Evolutionary conservation across 495 filamentous ascomycete genomes (phyloP).

Genomic region (Pyrenopolyporus hunteri): DNA sequence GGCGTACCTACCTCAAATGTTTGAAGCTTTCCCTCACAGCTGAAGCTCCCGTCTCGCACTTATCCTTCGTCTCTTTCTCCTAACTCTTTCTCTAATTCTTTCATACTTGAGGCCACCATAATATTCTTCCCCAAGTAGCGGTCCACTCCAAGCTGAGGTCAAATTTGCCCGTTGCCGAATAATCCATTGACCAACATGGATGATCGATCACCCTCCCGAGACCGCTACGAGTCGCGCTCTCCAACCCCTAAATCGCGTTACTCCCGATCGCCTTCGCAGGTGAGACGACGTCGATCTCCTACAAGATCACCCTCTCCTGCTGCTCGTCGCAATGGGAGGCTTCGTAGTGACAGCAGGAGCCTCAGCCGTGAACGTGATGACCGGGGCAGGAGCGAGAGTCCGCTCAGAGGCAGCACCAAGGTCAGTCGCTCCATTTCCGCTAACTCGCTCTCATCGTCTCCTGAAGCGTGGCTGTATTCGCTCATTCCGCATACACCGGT

Average conservation of each 20-base stretch:
- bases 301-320: constrained; percentile 35
- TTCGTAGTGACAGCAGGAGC: constrained; percentile 38
- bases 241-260: constrained; percentile 42
- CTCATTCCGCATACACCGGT: too few relatives aligned
- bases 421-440: constrained; percentile 33
- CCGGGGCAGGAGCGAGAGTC: constrained; percentile 46
- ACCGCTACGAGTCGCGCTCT: constrained; percentile 39
- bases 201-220: constrained; percentile 40
- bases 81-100: too few relatives aligned
- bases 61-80: too few relatives aligned
- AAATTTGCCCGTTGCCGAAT: not conserved
- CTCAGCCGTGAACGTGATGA: constrained; percentile 38
- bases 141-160: too few relatives aligned
- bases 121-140: too few relatives aligned
- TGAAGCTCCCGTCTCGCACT: too few relatives aligned
- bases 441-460: not conserved
- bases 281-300: constrained; percentile 41
- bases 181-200: constrained; percentile 29
- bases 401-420: constrained; percentile 45
- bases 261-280: constrained; percentile 43
- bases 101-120: too few relatives aligned
- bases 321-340: constrained; percentile 42
- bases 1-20: too few relatives aligned
- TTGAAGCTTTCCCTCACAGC: too few relatives aligned
- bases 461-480: too few relatives aligned